phyloP scores from a whole-genome alignment of 2,329 filamentous ascomycete species.

The Cordyceps pruinosa region DNA sequence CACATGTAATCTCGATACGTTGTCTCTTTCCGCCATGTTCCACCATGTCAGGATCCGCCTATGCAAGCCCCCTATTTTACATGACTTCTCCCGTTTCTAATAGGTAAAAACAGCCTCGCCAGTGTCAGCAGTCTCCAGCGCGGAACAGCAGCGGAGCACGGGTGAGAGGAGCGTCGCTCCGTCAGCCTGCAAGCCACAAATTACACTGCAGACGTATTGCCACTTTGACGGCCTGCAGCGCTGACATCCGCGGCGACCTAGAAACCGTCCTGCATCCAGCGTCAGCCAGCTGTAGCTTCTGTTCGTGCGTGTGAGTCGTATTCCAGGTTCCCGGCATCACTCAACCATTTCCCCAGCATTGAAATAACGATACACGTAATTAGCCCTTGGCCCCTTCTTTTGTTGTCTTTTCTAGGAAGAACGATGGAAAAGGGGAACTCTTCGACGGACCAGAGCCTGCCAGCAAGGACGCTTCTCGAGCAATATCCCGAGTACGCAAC shows the following conservation, averaged over 20 bases:
- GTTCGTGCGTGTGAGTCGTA: neutral
- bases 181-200: conserved; percentile 4
- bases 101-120: neutral
- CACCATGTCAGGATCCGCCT: neutral
- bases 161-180: neutral
- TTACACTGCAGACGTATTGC: neutral
- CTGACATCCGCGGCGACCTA: neutral
- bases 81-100: neutral
- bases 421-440: neutral
- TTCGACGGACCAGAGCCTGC: neutral
- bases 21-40: neutral
- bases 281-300: neutral
- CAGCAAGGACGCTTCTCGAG: conserved; percentile 8
- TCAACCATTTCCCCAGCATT: neutral
- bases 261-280: neutral
- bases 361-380: neutral
- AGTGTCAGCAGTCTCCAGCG: neutral
- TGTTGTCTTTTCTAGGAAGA: neutral
- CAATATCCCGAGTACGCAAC: conserved; percentile 28
- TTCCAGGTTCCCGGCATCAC: neutral
- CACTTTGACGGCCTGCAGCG: neutral
- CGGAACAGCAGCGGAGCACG: neutral
- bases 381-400: neutral
- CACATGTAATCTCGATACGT: neutral
- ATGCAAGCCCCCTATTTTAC: neutral